Percentiles rank a stretch among this genome's conserved stretches.
Conservation (phyloP, 768 basidiomycete species). For the Pleurotus platypus region DNA sequence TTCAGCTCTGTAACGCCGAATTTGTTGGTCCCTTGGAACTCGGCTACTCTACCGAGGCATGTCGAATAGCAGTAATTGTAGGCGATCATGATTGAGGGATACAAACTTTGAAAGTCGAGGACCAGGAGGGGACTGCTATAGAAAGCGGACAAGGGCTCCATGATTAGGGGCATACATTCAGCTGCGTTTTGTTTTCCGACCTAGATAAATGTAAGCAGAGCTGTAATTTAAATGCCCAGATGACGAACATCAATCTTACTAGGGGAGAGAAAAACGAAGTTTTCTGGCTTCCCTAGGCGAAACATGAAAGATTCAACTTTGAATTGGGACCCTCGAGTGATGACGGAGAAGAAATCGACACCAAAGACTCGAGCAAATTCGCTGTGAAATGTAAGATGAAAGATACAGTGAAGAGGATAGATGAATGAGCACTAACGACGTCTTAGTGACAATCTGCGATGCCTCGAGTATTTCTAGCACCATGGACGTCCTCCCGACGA, state of each 20-base stretch:
- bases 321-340: constrained; percentile 94
- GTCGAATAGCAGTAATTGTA: constrained; percentile 98
- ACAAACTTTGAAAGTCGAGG: constrained; percentile 93
- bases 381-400: constrained; percentile 35
- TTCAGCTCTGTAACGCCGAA: constrained; percentile 80
- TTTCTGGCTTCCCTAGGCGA: constrained; percentile 94
- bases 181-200: constrained; percentile 96
- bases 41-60: constrained; percentile 82
- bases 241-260: constrained; percentile 73
- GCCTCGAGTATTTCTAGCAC: constrained; percentile 79
- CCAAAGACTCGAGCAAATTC: constrained; percentile 98
- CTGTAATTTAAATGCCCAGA: background rate
- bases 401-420: background rate
- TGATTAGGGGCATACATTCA: constrained; percentile 91
- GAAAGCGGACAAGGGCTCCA: constrained; percentile 92
- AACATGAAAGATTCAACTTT: constrained; percentile 99
- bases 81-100: constrained; percentile 97
- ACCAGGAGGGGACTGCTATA: constrained; percentile 92
- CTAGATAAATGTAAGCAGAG: constrained; percentile 35
- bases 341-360: constrained; percentile 93
- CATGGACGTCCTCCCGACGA: constrained; percentile 58
- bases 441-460: constrained; percentile 82
- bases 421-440: constrained; percentile 55
- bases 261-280: constrained; percentile 86
- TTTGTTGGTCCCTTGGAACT: constrained; percentile 87